Conservation (phyloP, 306 rosid species). For the Acacia melanoxylon region DNA sequence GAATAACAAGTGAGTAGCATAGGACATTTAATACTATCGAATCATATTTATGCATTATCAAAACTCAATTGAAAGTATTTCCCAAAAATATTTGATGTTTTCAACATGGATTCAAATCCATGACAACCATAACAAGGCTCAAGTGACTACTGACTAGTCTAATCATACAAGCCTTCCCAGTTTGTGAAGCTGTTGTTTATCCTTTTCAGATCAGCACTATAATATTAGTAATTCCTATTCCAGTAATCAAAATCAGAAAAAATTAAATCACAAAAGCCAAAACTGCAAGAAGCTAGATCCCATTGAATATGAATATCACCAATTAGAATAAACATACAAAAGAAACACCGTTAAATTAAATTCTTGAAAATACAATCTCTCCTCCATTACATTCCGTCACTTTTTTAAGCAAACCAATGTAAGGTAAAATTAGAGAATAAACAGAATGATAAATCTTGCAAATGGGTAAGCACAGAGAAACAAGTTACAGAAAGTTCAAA, state of each 20-base stretch:
- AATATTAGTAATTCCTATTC: neutral
- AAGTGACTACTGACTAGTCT: too few relatives aligned
- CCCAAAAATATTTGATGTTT: too few relatives aligned
- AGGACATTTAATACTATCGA: too few relatives aligned
- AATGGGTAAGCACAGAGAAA: neutral
- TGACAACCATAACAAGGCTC: neutral
- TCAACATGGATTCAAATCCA: too few relatives aligned
- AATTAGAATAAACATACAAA: neutral
- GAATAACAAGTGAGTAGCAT: too few relatives aligned
- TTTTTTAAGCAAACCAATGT: constrained; percentile 17
- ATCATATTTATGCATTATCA: too few relatives aligned
- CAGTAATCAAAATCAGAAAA: neutral
- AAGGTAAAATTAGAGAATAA: constrained; percentile 13
- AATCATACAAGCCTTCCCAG: neutral
- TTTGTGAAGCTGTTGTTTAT: neutral
- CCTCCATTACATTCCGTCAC: constrained; percentile 12
- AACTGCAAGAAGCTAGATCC: neutral
- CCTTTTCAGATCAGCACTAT: neutral
- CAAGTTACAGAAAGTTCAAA: neutral
- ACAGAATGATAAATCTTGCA: constrained; percentile 1
- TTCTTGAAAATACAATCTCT: neutral
- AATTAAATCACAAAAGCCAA: neutral
- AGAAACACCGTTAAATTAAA: neutral
- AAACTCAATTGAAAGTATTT: too few relatives aligned
- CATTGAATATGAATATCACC: neutral